Percentiles rank a stretch among this genome's conserved stretches.
Conservation (phyloP, 306 rosid genomes). For the Acacia melanoxylon region DNA sequence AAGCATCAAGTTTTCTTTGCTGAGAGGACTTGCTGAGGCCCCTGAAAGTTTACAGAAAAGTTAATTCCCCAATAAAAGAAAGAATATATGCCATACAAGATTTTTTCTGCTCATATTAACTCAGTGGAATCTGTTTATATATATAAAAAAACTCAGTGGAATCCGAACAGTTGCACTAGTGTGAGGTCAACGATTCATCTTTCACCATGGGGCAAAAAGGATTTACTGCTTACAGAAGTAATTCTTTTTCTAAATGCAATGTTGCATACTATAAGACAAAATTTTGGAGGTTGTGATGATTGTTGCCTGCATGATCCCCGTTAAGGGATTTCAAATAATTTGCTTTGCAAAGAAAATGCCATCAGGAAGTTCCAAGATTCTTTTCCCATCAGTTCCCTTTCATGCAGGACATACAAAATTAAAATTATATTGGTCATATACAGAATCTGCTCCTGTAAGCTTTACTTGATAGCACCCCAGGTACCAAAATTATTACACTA, state of each 20-base stretch:
- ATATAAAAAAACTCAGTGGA: not conserved
- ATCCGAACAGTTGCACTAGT: conserved; percentile 2
- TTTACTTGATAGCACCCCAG: not conserved
- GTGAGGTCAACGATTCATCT: conserved; percentile 1
- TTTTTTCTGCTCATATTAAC: not conserved
- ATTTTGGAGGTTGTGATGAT: not conserved
- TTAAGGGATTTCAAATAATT: not conserved
- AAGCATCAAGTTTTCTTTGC: conserved; percentile 43
- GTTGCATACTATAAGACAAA: not conserved
- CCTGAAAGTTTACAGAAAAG: conserved; percentile 32
- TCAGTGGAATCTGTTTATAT: not conserved
- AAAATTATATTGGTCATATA: not conserved
- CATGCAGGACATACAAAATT: not conserved
- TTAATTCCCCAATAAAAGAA: too few relatives aligned
- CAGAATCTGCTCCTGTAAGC: not conserved
- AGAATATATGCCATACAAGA: not conserved
- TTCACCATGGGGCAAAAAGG: not conserved
- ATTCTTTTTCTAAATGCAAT: not conserved
- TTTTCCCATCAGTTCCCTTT: not conserved
- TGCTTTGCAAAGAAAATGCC: not conserved
- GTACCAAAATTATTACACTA: too few relatives aligned
- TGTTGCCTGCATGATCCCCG: not conserved
- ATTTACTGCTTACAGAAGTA: not conserved
- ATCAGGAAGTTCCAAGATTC: not conserved
- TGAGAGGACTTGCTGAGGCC: conserved; percentile 40